These are phyloP conservation scores for Diplocarpon rosae DNA, from an alignment of 2,329 filamentous ascomycete species.

Conservation along the genomic window DNA sequence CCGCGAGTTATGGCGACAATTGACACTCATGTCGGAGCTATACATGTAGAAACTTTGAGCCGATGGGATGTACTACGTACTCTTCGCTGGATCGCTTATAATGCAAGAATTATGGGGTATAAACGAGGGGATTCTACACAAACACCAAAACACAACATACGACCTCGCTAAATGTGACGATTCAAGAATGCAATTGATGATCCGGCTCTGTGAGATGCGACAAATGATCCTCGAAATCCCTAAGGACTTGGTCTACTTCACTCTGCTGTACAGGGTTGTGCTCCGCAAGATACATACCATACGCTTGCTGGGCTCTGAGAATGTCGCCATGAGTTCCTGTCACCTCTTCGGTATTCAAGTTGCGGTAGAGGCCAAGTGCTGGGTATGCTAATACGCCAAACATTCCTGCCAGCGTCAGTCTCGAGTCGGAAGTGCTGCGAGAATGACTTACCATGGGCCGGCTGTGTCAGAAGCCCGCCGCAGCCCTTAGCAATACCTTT, in stretches of 20 bases:
- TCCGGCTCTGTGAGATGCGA: neutral
- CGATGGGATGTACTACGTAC: no score
- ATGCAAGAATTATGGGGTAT: neutral
- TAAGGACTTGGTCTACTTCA: constrained; percentile 3
- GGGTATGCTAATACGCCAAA: constrained; percentile 7
- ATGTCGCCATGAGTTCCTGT: constrained; percentile 8
- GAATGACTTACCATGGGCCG: neutral
- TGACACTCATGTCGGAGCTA: no score
- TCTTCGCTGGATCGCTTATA: no score
- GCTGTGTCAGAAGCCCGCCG: constrained; percentile 46
- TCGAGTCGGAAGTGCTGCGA: neutral
- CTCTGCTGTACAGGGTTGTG: neutral
- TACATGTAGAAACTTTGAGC: no score
- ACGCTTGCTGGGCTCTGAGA: constrained; percentile 5
- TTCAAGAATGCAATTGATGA: neutral
- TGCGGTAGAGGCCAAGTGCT: constrained; percentile 7
- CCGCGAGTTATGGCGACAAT: no score
- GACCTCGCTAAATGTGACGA: neutral
- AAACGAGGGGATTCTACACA: neutral
- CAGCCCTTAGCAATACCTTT: constrained; percentile 78
- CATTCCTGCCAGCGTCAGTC: neutral
- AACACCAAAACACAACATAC: neutral
- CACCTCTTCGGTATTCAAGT: constrained; percentile 1
- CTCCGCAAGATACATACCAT: constrained; percentile 4
- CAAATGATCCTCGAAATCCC: constrained; percentile 4